phyloP scores from a whole-genome alignment of 2,329 filamentous ascomycete species.

The Aspergillus pseudoterreus region DNA sequence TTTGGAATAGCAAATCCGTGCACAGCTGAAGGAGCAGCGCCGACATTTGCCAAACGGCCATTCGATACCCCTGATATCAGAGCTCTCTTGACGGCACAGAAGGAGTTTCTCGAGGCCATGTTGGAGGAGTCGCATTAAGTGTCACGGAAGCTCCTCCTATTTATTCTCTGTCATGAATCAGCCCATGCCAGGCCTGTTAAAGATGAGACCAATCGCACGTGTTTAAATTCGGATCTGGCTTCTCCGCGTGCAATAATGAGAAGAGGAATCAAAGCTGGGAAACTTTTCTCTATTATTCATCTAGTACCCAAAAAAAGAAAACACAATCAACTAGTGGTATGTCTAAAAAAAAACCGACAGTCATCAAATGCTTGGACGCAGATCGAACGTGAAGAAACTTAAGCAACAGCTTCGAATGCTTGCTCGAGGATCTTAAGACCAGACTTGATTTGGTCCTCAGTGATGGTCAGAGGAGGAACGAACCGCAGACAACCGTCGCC shows the following conservation, averaged over 20 bases:
- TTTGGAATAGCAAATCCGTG: too few species aligned
- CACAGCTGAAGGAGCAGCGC: too few species aligned
- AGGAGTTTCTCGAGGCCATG: too few species aligned
- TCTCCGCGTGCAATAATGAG: not conserved
- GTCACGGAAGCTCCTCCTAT: too few species aligned
- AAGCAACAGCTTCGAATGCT: constrained; percentile 52
- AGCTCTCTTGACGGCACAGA: too few species aligned
- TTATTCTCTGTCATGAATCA: too few species aligned
- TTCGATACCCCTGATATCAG: too few species aligned
- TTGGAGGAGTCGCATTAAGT: too few species aligned
- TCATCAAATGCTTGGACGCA: not conserved
- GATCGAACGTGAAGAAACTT: not conserved
- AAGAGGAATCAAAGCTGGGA: not conserved
- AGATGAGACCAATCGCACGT: too few species aligned
- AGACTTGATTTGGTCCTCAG: constrained; percentile 72
- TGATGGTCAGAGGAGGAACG: constrained; percentile 80
- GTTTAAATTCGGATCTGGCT: too few species aligned
- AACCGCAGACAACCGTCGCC: constrained; percentile 90
- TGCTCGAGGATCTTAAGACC: constrained; percentile 73
- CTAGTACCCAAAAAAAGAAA: not conserved
- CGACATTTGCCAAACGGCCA: too few species aligned
- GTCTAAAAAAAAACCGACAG: not conserved
- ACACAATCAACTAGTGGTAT: not conserved
- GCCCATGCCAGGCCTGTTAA: too few species aligned
- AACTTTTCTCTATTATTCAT: not conserved